Evolutionary conservation across 257 asterid genomes (phyloP).

Genomic region (Solanum tacnaense): DNA sequence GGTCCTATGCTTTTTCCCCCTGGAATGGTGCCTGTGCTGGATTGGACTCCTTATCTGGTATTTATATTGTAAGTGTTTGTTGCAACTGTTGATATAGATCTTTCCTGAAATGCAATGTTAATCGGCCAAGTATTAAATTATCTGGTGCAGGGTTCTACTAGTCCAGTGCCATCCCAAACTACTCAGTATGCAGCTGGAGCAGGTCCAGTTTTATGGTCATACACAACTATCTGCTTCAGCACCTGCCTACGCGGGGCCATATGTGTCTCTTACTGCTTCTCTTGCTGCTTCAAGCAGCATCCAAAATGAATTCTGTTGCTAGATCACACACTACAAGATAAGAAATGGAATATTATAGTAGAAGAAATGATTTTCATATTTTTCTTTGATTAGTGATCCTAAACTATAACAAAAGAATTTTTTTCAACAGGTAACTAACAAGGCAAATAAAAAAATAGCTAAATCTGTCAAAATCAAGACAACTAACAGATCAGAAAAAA

Average conservation of each 20-base stretch:
- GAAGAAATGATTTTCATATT: not conserved
- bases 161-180: constrained; percentile 23
- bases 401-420: not conserved
- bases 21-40: constrained; percentile 35
- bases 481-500: not conserved
- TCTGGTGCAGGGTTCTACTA: constrained; percentile 37
- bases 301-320: constrained; percentile 18
- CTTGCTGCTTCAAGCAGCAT: constrained; percentile 38
- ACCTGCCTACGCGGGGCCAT: constrained; percentile 42
- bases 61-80: not conserved
- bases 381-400: not conserved
- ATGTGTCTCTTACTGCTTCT: constrained; percentile 29
- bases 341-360: not conserved
- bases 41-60: constrained; percentile 70
- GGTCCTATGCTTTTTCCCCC: constrained; percentile 32
- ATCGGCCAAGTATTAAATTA: not conserved
- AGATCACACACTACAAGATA: not conserved
- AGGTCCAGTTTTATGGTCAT: constrained; percentile 38
- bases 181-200: constrained; percentile 29
- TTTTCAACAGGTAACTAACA: not conserved
- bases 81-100: not conserved
- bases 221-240: constrained; percentile 59
- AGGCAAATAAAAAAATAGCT: not conserved
- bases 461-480: not conserved
- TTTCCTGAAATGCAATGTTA: not conserved